Percentiles rank a stretch among this genome's conserved stretches.
Conservation (phyloP, 495 filamentous ascomycete species). For the Penicillium desertorum region DNA sequence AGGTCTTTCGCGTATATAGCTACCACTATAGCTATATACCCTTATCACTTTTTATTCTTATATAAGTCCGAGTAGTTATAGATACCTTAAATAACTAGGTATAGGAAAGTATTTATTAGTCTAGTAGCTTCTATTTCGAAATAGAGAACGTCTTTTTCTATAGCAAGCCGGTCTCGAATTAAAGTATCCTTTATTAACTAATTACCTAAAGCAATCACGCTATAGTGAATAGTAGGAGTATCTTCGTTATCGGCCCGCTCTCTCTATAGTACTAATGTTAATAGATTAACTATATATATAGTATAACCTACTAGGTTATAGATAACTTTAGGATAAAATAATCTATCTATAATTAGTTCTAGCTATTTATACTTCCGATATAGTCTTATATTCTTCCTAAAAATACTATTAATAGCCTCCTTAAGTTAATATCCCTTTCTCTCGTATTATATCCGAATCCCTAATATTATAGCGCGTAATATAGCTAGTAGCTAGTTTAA, state of each 20-base stretch:
- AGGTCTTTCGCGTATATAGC: conserved; percentile 34
- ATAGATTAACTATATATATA: no score
- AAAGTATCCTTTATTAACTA: conserved; percentile 29
- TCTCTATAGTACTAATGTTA: no score
- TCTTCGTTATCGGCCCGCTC: conserved; percentile 5
- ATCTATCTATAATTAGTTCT: no score
- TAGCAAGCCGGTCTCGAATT: conserved; percentile 28
- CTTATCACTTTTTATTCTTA: conserved; percentile 39
- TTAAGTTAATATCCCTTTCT: no score
- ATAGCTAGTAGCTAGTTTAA: conserved; percentile 35
- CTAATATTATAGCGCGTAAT: conserved; percentile 21
- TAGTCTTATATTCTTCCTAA: no score
- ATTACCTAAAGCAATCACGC: conserved; percentile 31
- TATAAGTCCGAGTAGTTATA: conserved; percentile 40
- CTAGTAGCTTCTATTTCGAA: conserved; percentile 48
- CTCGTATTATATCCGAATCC: conserved; percentile 2
- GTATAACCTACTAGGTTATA: no score
- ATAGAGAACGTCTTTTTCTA: conserved; percentile 34
- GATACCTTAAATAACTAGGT: conserved; percentile 38
- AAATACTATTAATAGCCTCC: no score
- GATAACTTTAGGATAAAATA: no score
- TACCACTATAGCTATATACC: conserved; percentile 30
- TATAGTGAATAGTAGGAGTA: conserved; percentile 29
- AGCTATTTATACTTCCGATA: no score
- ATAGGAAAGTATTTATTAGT: conserved; percentile 38